Evolutionary conservation across 164 flowering plant genomes (phyloP), one percentile per base, ranked within the genome.

Genomic region (Houttuynia cordata): DNA sequence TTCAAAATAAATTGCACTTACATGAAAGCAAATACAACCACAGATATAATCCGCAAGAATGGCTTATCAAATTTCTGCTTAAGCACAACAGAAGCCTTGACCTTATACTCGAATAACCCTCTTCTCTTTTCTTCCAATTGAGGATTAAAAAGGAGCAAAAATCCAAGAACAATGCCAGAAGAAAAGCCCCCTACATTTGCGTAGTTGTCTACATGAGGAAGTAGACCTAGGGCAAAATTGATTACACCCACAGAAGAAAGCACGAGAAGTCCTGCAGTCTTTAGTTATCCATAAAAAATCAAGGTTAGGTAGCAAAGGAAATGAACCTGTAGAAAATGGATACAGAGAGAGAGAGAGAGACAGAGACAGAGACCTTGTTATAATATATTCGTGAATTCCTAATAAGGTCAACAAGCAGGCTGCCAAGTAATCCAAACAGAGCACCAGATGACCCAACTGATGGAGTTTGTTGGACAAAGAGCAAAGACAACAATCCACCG

Each of bases 371-470:
- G 55, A 88, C 95, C 96, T 87, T 91, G 57, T 78, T 60, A 41
- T 71, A 61, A 70, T 83, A 87, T 57, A 74, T 22, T 57, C 73
- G 72, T 96, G 96, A 88, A 70, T 87, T 74, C 42, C 71, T 61
- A 42, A 81, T 68, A 23, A 91, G 78, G 23, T 74, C 84, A 41
- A 89, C 80, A 59, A 87, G 72, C 78, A 74, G 75, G 40, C 92
- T 79, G 61, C 98, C 98, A 53, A 91, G 78, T 68, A 91, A 70
- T 66, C 98, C 96, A 79, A 79, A 83, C 59, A 82, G 68, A 68
- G 88, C 83, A 67, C 79, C 86, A 22, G 95, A 86, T 34, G 96
- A 76, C 63, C 78, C 68, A 62, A 87, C 85, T 41, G n/a, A 72
- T 23, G 95, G 88, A 58, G 66, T 73, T 39, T 81, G 71, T 62